Percentiles rank a stretch among this genome's conserved stretches.
These are phyloP conservation scores for Pichia sp. DNA, from an alignment of 1,139 yeast species.

Conservation along the genomic window DNA sequence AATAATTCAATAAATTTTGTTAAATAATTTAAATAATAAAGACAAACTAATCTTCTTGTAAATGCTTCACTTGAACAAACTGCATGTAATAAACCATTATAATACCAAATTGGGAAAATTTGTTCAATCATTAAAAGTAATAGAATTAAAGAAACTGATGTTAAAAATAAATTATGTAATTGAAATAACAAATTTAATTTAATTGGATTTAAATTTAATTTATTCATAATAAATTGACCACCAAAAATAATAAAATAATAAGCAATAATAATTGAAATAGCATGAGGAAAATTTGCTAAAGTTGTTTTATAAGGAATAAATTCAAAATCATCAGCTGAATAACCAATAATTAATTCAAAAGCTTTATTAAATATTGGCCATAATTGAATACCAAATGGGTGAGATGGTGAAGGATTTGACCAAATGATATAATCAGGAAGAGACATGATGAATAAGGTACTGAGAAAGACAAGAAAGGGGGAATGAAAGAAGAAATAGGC, in stretches of 20 bases:
- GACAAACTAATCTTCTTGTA: conserved; percentile 60
- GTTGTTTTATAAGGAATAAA: conserved; percentile 63
- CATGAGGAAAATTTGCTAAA: conserved; percentile 63
- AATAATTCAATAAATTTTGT: conserved; percentile 66
- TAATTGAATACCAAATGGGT: conserved; percentile 84
- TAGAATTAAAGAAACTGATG: conserved; percentile 53
- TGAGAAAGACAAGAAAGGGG: not conserved
- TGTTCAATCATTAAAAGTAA: conserved; percentile 64
- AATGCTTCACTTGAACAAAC: conserved; percentile 62
- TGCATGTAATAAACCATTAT: conserved; percentile 60
- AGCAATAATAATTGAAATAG: conserved; percentile 50
- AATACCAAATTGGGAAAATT: conserved; percentile 56
- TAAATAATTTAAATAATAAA: conserved; percentile 70
- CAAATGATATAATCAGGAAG: conserved; percentile 25
- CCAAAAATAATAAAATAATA: conserved; percentile 84
- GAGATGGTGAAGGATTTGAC: conserved; percentile 55
- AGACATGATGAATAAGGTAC: conserved; percentile 3
- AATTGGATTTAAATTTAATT: conserved; percentile 31
- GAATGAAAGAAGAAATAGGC: not conserved
- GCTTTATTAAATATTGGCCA: conserved; percentile 79
- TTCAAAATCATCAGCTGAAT: conserved; percentile 66
- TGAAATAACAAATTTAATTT: conserved; percentile 62
- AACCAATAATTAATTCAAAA: conserved; percentile 49
- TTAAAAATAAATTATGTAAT: conserved; percentile 60
- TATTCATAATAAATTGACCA: conserved; percentile 56